Evolutionary conservation across 2,329 filamentous ascomycete genomes (phyloP).

Genomic region (Ophiognomonia clavigignenti-juglandacearum): DNA sequence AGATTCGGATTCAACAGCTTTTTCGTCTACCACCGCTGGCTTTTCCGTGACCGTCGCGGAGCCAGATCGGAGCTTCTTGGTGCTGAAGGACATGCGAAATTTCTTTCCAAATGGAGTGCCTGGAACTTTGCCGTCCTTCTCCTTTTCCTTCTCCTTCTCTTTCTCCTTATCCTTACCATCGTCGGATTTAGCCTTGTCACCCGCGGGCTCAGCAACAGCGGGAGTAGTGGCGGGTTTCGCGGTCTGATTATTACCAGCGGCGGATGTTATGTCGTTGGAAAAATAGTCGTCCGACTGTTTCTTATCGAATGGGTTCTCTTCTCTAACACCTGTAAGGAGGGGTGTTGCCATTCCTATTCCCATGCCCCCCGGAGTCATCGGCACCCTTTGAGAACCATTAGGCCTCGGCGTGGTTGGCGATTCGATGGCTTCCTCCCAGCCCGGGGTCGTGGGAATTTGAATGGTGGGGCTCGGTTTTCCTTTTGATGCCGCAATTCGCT

Average conservation of each 20-base stretch:
- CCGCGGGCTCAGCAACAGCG: conserved; percentile 36
- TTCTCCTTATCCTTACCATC: conserved; percentile 44
- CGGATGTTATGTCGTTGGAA: conserved; percentile 51
- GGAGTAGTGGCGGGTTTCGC: conserved; percentile 44
- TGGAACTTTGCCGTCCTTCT: conserved; percentile 49
- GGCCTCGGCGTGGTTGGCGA: conserved; percentile 54
- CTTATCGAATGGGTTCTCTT: conserved; percentile 50
- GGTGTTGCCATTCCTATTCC: conserved; percentile 76
- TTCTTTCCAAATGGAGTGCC: conserved; percentile 74
- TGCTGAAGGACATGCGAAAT: conserved; percentile 73
- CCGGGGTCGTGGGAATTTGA: conserved; percentile 31
- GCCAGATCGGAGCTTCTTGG: conserved; percentile 74
- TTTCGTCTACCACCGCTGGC: conserved; percentile 69
- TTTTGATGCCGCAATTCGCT: conserved; percentile 50
- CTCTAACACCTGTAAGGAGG: conserved; percentile 44
- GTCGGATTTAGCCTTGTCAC: conserved; percentile 39
- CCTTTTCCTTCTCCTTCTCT: conserved; percentile 40
- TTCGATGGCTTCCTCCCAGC: conserved; percentile 33
- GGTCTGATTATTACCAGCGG: conserved; percentile 39
- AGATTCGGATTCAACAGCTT: conserved; percentile 62
- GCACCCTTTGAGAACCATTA: conserved; percentile 56
- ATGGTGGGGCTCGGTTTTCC: conserved; percentile 58
- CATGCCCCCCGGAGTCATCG: conserved; percentile 66
- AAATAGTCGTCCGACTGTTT: conserved; percentile 70
- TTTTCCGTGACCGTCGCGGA: conserved; percentile 66